Percentiles rank a stretch among this genome's conserved stretches.
phyloP scores from a whole-genome alignment of 192 early-diverging fungal genomes.

The Backusella tarrabulga region DNA sequence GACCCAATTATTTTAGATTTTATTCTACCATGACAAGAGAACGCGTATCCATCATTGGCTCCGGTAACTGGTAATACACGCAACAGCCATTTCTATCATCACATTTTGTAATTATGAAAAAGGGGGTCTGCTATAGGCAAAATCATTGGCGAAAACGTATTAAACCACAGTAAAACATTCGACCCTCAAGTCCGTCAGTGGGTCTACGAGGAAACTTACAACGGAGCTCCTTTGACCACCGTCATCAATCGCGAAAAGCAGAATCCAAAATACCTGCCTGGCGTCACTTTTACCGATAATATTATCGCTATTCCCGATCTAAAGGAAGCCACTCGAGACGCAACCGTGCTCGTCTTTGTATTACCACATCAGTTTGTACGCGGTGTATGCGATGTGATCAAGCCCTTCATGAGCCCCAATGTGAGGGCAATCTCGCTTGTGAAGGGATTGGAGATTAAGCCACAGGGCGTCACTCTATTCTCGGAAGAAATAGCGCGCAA shows the following conservation, averaged over 20 bases:
- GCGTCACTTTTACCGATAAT: constrained; percentile 78
- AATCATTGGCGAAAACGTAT: constrained; percentile 87
- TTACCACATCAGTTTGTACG: constrained; percentile 93
- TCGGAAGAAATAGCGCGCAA: constrained; percentile 50
- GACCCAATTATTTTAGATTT: not conserved
- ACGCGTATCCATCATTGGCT: constrained; percentile 88
- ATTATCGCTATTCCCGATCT: constrained; percentile 83
- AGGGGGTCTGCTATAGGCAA: constrained; percentile 92
- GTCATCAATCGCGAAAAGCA: constrained; percentile 92
- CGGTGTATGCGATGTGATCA: constrained; percentile 74
- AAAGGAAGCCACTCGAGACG: constrained; percentile 66
- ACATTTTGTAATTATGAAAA: not conserved
- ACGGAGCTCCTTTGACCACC: constrained; percentile 81
- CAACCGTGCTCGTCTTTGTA: constrained; percentile 92
- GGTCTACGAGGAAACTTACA: constrained; percentile 90
- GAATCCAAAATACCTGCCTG: constrained; percentile 87
- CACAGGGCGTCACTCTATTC: constrained; percentile 74
- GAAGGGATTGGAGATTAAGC: constrained; percentile 85
- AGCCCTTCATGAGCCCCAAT: constrained; percentile 59
- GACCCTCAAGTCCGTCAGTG: constrained; percentile 85
- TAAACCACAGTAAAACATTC: constrained; percentile 53
- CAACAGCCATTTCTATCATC: not conserved
- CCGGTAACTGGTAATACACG: constrained; percentile 83
- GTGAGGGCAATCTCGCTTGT: constrained; percentile 91
- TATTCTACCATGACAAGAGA: constrained; percentile 46